Conservation (phyloP, 2,329 filamentous ascomycete species). For the Bisporella sp. region DNA sequence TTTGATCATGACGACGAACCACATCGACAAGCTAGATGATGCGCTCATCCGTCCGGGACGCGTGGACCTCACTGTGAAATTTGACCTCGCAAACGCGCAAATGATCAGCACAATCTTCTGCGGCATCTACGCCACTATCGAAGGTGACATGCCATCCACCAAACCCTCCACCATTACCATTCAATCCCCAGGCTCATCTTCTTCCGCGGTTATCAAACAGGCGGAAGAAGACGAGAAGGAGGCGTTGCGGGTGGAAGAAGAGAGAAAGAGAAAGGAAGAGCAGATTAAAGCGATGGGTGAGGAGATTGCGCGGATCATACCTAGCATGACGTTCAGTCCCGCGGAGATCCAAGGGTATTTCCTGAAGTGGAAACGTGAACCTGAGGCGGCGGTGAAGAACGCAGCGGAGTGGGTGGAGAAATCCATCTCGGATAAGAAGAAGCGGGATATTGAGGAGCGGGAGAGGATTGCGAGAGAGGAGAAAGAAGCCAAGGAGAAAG, state of each 20-base stretch:
- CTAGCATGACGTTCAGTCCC: conserved; percentile 45
- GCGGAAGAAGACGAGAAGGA: conserved; percentile 2
- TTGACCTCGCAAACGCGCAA: conserved; percentile 29
- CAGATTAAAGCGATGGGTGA: conserved; percentile 26
- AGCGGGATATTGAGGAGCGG: conserved; percentile 20
- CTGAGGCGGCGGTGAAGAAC: conserved; percentile 46
- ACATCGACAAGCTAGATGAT: conserved; percentile 51
- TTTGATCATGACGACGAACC: conserved; percentile 66
- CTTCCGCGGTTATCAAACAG: neutral
- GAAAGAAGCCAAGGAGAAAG: conserved; percentile 15
- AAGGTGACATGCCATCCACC: conserved; percentile 17
- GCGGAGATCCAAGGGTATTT: conserved; percentile 61
- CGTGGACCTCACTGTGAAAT: conserved; percentile 53
- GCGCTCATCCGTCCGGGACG: conserved; percentile 56
- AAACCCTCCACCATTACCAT: neutral
- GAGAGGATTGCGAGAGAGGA: conserved; percentile 14
- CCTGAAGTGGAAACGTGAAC: conserved; percentile 53
- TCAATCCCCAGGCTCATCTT: neutral
- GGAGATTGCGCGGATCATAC: conserved; percentile 46
- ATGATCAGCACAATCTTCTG: conserved; percentile 25
- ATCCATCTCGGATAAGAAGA: conserved; percentile 31
- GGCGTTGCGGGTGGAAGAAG: conserved; percentile 2
- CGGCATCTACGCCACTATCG: conserved; percentile 31
- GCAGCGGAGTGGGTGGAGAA: conserved; percentile 48
- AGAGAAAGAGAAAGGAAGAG: conserved; percentile 10